These are phyloP conservation scores for Tylopilus sp. DNA, from an alignment of 768 basidiomycete species.

Conservation along the genomic window DNA sequence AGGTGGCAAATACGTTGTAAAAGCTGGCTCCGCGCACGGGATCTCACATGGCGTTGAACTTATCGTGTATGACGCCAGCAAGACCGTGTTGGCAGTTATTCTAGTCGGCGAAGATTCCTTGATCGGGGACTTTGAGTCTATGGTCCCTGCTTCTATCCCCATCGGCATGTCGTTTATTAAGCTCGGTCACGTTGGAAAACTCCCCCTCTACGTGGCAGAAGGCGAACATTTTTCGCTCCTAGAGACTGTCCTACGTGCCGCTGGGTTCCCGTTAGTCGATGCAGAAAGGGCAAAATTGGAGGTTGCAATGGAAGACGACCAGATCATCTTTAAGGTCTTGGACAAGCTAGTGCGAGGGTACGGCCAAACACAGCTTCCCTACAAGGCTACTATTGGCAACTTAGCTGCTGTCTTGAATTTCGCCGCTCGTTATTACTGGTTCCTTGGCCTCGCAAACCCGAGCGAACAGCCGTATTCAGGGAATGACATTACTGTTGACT, in stretches of 20 bases:
- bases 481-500: constrained; percentile 8
- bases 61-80: constrained; percentile 17
- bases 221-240: neutral
- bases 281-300: neutral
- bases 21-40: constrained; percentile 28
- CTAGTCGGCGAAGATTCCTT: constrained; percentile 6
- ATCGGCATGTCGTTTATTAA: constrained; percentile 1
- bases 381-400: neutral
- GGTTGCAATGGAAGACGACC: neutral
- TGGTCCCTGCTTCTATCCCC: neutral
- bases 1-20: constrained; percentile 11
- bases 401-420: constrained; percentile 3
- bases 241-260: neutral
- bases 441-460: constrained; percentile 15
- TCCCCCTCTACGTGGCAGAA: neutral
- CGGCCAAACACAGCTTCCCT: neutral
- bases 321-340: neutral
- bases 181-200: neutral
- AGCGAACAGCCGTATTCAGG: neutral
- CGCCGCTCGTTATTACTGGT: constrained; percentile 22
- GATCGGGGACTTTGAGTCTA: constrained; percentile 16
- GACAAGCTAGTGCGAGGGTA: neutral
- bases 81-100: neutral
- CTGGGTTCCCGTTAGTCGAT: neutral
- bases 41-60: constrained; percentile 16